phyloP scores from a whole-genome alignment of 2,329 filamentous ascomycete genomes.

The Botrytis cinerea region DNA sequence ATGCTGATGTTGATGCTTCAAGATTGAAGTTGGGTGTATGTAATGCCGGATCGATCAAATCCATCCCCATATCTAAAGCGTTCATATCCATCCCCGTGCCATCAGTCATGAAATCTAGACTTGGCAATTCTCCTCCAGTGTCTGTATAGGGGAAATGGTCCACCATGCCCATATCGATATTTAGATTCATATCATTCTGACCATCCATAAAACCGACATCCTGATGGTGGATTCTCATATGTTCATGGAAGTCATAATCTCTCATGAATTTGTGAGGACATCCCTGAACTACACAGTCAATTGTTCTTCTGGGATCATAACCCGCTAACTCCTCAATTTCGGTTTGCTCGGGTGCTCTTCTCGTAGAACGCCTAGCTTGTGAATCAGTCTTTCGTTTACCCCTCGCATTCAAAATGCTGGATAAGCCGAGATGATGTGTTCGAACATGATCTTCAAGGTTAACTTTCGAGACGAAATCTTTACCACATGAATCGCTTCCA shows the following conservation, averaged over 20 bases:
- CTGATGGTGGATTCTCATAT: constrained; percentile 52
- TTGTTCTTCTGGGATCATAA: constrained; percentile 47
- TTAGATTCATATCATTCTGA: background rate
- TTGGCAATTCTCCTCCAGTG: constrained; percentile 8
- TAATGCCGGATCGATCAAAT: constrained; percentile 19
- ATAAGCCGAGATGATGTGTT: constrained; percentile 73
- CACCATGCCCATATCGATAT: background rate
- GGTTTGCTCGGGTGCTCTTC: constrained; percentile 21
- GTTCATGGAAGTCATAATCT: constrained; percentile 58
- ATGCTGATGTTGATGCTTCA: background rate
- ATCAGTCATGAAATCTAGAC: constrained; percentile 15
- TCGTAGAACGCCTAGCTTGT: constrained; percentile 1
- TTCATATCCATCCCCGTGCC: background rate
- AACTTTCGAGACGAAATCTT: constrained; percentile 73
- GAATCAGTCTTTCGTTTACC: constrained; percentile 40
- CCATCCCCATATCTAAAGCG: background rate
- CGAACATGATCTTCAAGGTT: constrained; percentile 83
- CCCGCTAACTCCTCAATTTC: constrained; percentile 56
- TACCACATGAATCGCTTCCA: constrained; percentile 68
- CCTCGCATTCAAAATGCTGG: constrained; percentile 44
- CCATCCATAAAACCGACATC: constrained; percentile 13
- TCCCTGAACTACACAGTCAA: constrained; percentile 51
- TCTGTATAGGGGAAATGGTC: background rate
- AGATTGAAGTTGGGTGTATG: constrained; percentile 8
- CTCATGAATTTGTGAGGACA: constrained; percentile 59